Evolutionary conservation across 2,329 filamentous ascomycete genomes (phyloP).

Genomic region (Clathrospora elynae): DNA sequence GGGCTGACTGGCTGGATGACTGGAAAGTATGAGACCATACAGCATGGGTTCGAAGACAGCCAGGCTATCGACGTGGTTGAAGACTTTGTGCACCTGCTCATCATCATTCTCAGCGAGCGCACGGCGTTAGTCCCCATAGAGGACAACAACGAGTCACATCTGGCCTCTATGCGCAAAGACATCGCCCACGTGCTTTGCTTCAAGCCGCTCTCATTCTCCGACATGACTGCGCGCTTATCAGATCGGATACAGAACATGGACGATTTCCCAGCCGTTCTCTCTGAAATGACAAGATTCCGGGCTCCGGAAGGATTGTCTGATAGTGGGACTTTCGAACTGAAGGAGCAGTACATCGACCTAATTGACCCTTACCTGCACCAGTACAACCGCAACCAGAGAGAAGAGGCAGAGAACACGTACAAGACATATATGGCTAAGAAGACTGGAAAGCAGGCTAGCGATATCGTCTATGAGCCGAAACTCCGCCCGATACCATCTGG

Average conservation of each 20-base stretch:
- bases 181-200: constrained; percentile 95
- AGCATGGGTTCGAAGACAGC: constrained; percentile 75
- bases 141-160: constrained; percentile 67
- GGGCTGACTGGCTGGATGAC: constrained; percentile 86
- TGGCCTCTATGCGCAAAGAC: constrained; percentile 80
- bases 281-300: constrained; percentile 87
- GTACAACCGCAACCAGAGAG: constrained; percentile 94
- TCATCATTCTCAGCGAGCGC: constrained; percentile 87
- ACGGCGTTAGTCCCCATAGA: constrained; percentile 74
- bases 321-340: constrained; percentile 91
- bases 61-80: constrained; percentile 94
- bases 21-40: constrained; percentile 71
- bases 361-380: constrained; percentile 96
- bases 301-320: constrained; percentile 90
- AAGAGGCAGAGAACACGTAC: constrained; percentile 91
- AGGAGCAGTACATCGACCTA: constrained; percentile 80
- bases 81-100: constrained; percentile 92
- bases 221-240: constrained; percentile 81
- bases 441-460: constrained; percentile 76
- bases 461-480: constrained; percentile 90
- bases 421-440: constrained; percentile 85
- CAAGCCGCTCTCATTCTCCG: constrained; percentile 92
- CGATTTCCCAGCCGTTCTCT: constrained; percentile 81
- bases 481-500: constrained; percentile 76
- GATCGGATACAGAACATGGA: constrained; percentile 90